These are phyloP conservation scores for Aegilops sharonensis DNA, from an alignment of 176 grass and related monocot genomes.

Conservation along the genomic window DNA sequence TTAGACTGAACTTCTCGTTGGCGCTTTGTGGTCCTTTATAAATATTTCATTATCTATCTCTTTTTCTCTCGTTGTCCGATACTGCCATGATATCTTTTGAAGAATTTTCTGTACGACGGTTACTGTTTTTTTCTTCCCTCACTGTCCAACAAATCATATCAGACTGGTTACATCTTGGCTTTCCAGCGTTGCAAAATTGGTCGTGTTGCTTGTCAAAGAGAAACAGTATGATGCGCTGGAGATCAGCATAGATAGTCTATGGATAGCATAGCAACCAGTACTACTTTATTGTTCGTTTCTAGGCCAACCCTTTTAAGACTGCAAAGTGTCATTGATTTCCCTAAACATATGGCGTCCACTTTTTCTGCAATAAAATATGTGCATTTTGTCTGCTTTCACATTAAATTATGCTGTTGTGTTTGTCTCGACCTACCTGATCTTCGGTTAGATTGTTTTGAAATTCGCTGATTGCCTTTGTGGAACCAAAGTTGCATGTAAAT, in stretches of 20 bases:
- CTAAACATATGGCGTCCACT: slow-evolving; percentile 6
- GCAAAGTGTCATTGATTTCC: not conserved
- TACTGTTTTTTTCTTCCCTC: slow-evolving; percentile 29
- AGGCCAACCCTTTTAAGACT: slow-evolving; percentile 14
- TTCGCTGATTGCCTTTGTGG: not conserved
- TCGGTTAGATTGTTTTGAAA: not conserved
- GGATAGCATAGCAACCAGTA: not conserved
- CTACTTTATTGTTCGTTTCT: slow-evolving; percentile 21
- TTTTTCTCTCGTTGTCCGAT: not conserved
- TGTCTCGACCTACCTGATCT: not conserved
- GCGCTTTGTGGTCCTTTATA: slow-evolving; percentile 30
- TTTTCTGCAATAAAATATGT: slow-evolving; percentile 1
- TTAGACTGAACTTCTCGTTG: slow-evolving; percentile 45
- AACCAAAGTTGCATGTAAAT: not conserved
- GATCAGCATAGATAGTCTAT: not conserved
- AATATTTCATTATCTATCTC: slow-evolving; percentile 10
- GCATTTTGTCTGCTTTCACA: slow-evolving; percentile 1
- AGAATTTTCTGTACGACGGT: slow-evolving; percentile 19
- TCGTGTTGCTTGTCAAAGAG: slow-evolving; percentile 33
- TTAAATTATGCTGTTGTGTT: slow-evolving; percentile 5
- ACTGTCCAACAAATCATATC: slow-evolving; percentile 8
- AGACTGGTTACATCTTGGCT: not conserved
- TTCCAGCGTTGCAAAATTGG: slow-evolving; percentile 46
- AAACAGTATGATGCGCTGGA: not conserved
- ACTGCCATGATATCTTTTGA: slow-evolving; percentile 7